Evolutionary conservation across 495 filamentous ascomycete species (phyloP), one percentile per base, ranked within the genome.

Genomic region (Penicillium coffeae): DNA sequence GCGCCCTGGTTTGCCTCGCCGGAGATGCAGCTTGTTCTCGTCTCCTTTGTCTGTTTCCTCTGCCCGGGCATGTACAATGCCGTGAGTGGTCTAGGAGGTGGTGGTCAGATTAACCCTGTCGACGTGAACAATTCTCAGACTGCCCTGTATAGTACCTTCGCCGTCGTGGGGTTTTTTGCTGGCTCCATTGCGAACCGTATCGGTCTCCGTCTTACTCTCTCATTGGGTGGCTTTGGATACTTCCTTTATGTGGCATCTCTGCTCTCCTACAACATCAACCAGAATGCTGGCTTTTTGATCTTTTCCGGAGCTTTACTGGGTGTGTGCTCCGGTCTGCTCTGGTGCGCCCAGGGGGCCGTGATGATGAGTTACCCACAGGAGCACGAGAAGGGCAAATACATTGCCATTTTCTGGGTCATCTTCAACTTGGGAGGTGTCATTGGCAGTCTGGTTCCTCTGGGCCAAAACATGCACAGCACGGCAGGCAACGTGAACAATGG

Each of bases 281-380:
- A 77, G 16, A 93, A 77, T 56, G 65, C 65, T 2, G 79, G 77
- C 27, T 84, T 78, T 60, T 59, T 75, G 38, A 71, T 82, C 50
- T 83, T 83, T 55, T 66, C 81, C 9, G 81, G 81, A 36, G 73
- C 74, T 10, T 50, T 85, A 16, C 70, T 85, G 20, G 81, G 81
- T 72, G 69, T 88, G 39, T 95, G 89, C 68, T 90, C 88, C 21
- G 90, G 88, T 60, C 66, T 95, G 32, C 74, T 96, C 22, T 96
- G 90, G 91, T 88, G 84, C 48, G 91, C 89, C 0, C 91, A 96
- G 69, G 91, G 91, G 48, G 87, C 89, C 18, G 87, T 96, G 61
- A 95, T 96, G 91, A 91, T 95, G 85, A 83, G 86, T 47, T 96
- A 96, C 65, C 91, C 91, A 0, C 72, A 77, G 36, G 91, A 96